Evolutionary conservation across 805 yeast species (phyloP), one percentile per base, ranked within the genome.

Genomic region (Metschnikowia peoriensis): DNA sequence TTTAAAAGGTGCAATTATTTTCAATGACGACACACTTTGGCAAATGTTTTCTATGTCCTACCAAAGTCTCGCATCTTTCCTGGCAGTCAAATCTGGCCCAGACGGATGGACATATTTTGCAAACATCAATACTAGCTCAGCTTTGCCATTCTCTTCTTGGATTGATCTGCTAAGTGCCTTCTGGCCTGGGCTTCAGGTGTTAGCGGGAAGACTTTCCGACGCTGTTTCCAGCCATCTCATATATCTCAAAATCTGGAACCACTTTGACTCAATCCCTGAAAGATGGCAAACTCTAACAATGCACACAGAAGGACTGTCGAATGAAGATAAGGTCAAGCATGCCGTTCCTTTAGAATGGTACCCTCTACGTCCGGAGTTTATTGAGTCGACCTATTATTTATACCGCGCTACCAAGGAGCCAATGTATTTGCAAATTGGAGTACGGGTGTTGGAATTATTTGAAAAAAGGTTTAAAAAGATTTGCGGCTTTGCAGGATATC

Each of bases 331-430:
- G 27, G 50, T 52, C 7, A n/a, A 34, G 8, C 29, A n/a, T 4
- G 53, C 81, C 1, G 68, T 88, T 2, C 72, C 81, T 0, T 69
- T 90, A 35, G 96, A 89, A 64, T 92, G 97, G 97, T 92, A 89
- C 62, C 97, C 97, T 2, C 72, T 92, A 42, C 73, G 98, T 50
- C 98, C 98, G 0, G 98, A 92, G 65, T 89, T 91, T 59, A 79
- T 89, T 41, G 98, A 92, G 65, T 88, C 96, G 0, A 89, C 96
- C 0, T 92, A 90, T 66, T 85, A 86, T 63, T 70, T 92, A 14
- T 91, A 86, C 63, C 73, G 87, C 40, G 96, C 97, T 1, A 92
- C 97, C 0, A 78, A 74, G 51, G 98, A 92, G 65, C 96, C 97
- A 2, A 76, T 90, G 62, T 91, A 85, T 66, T 70, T 92, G 16